Conservation (phyloP, 257 asterid species). For the Solanum pinnatisectum region DNA sequence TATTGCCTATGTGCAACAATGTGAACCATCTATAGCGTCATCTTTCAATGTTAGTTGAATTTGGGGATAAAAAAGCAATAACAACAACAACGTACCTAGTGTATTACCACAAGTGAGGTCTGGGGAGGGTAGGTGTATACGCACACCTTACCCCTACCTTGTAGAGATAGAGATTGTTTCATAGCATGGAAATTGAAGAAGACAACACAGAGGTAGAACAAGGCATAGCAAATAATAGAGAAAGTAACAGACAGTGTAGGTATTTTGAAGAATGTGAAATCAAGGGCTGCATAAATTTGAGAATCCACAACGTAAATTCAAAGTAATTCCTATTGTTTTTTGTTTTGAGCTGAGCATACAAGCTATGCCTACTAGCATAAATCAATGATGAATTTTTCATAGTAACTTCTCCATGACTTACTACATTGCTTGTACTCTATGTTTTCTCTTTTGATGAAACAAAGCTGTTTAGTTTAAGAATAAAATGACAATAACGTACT, state of each 20-base stretch:
- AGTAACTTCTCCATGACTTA: neutral
- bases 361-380: neutral
- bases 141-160: neutral
- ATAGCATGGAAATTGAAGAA: neutral
- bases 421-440: neutral
- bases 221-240: neutral
- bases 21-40: neutral
- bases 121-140: neutral
- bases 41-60: neutral
- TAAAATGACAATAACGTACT: neutral
- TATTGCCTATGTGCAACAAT: neutral
- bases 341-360: neutral
- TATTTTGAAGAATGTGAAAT: neutral
- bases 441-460: neutral
- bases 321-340: neutral
- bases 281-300: neutral
- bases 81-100: too few relatives aligned
- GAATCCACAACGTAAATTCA: neutral
- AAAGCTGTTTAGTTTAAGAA: neutral
- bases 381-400: neutral
- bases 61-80: neutral
- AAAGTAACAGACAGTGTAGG: neutral
- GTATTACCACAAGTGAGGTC: too few relatives aligned
- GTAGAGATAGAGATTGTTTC: neutral
- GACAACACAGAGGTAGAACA: neutral